Percentiles rank a stretch among this genome's conserved stretches.
phyloP scores from a whole-genome alignment of 768 basidiomycete species.

The Agrocybe pediades region DNA sequence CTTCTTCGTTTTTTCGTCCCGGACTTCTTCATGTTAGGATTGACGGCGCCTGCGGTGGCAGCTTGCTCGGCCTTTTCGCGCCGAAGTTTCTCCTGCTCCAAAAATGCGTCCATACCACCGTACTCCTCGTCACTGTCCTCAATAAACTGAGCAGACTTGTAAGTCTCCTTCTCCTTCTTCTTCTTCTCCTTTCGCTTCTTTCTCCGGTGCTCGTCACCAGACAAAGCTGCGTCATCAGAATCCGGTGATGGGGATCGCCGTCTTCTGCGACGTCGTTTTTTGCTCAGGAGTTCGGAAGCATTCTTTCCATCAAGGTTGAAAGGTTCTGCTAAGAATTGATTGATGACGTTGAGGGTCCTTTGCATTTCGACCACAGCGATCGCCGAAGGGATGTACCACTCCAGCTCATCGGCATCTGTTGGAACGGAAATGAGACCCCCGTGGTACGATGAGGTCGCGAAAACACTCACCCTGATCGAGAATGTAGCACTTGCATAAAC shows the following conservation, averaged over 20 bases:
- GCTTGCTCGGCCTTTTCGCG: slow-evolving; percentile 54
- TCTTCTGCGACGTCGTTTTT: slow-evolving; percentile 60
- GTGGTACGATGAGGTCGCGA: background rate
- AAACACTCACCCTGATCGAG: slow-evolving; percentile 60
- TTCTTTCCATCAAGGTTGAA: slow-evolving; percentile 81
- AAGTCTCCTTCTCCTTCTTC: slow-evolving; percentile 57
- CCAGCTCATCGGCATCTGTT: slow-evolving; percentile 66
- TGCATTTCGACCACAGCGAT: slow-evolving; percentile 69
- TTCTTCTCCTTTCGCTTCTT: slow-evolving; percentile 69
- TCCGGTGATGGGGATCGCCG: slow-evolving; percentile 47
- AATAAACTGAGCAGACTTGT: slow-evolving; percentile 91
- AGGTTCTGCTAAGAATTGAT: slow-evolving; percentile 81
- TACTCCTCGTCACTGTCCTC: slow-evolving; percentile 88
- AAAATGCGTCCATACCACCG: slow-evolving; percentile 80
- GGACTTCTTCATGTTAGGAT: slow-evolving; percentile 50
- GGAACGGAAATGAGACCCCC: slow-evolving; percentile 8
- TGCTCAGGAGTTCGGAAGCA: slow-evolving; percentile 67
- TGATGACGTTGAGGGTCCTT: slow-evolving; percentile 71
- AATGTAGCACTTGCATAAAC: slow-evolving; percentile 71
- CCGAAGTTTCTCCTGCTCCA: slow-evolving; percentile 68
- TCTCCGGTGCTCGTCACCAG: slow-evolving; percentile 36
- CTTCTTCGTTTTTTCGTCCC: slow-evolving; percentile 50
- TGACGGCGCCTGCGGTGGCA: slow-evolving; percentile 42
- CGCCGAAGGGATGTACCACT: slow-evolving; percentile 85
- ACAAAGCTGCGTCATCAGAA: slow-evolving; percentile 40